These are phyloP conservation scores for Aspergillus candidus DNA, from an alignment of 2,329 filamentous ascomycete species.

Conservation along the genomic window DNA sequence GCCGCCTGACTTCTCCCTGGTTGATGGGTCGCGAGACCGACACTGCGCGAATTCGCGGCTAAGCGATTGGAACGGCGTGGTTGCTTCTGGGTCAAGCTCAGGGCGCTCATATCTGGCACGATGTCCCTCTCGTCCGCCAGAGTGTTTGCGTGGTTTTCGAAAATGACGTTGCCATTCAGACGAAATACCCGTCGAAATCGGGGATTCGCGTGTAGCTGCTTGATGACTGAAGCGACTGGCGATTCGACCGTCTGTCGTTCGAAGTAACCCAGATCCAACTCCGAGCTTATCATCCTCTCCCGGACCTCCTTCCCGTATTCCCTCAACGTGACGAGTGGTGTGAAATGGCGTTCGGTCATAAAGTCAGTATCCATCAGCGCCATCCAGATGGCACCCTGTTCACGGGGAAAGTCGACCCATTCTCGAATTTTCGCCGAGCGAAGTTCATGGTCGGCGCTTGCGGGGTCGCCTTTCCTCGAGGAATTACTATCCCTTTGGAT, in stretches of 20 bases:
- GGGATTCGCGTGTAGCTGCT: slow-evolving; percentile 1
- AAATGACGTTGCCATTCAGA: slow-evolving; percentile 3
- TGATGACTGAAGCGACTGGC: slow-evolving; percentile 1
- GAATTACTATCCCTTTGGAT: slow-evolving; percentile 12
- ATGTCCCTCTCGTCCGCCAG: slow-evolving; percentile 9
- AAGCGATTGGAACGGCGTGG: slow-evolving; percentile 10
- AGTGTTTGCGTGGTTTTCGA: slow-evolving; percentile 9
- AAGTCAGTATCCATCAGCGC: slow-evolving; percentile 13
- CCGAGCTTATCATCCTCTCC: slow-evolving; percentile 11
- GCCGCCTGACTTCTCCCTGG: slow-evolving; percentile 1
- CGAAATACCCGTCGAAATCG: slow-evolving; percentile 3
- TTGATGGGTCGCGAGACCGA: not conserved
- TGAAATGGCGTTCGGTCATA: slow-evolving; percentile 13
- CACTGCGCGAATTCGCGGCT: slow-evolving; percentile 1
- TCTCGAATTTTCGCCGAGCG: slow-evolving; percentile 12
- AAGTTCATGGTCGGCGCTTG: slow-evolving; percentile 14
- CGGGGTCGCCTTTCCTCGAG: slow-evolving; percentile 15
- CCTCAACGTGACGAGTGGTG: slow-evolving; percentile 10
- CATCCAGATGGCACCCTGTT: slow-evolving; percentile 13
- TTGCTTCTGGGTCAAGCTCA: slow-evolving; percentile 4
- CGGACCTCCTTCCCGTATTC: slow-evolving; percentile 12
- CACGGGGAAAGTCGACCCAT: slow-evolving; percentile 12
- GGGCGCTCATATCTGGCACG: slow-evolving; percentile 3
- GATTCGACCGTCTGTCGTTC: slow-evolving; percentile 2
- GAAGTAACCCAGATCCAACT: slow-evolving; percentile 17